Conservation (phyloP, 345 rosid genomes). For the Cardamine chenopodiifolia region DNA sequence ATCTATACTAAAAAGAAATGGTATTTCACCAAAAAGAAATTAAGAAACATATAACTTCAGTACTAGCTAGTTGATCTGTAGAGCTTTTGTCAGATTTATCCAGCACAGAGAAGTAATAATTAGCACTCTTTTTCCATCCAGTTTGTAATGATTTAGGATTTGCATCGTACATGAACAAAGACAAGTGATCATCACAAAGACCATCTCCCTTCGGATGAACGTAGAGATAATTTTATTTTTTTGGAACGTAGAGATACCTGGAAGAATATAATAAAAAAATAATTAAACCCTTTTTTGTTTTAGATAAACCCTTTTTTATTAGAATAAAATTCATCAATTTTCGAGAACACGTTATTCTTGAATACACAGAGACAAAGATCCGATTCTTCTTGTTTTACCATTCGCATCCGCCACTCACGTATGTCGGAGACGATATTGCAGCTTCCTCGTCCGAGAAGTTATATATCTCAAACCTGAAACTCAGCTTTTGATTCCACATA, state of each 20-base stretch:
- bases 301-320: no score
- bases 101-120: neutral
- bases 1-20: no score
- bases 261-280: neutral
- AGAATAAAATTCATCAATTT: no score
- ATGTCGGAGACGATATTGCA: neutral
- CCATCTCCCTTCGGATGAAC: neutral
- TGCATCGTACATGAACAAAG: neutral
- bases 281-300: neutral
- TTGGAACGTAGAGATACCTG: neutral
- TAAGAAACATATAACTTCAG: neutral
- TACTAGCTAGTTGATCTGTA: constrained; percentile 7
- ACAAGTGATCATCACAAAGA: neutral
- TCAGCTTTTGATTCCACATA: constrained; percentile 11
- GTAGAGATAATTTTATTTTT: no score
- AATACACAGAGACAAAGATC: neutral
- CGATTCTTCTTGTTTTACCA: constrained; percentile 2
- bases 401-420: constrained; percentile 9
- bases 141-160: neutral
- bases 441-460: constrained; percentile 8
- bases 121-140: constrained; percentile 13
- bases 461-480: constrained; percentile 18
- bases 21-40: no score
- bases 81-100: constrained; percentile 22
- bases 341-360: no score